A percentile compares a stretch with the other conserved stretches of the same genome.
phyloP scores from a whole-genome alignment of 805 yeast species.

The Zygosaccharomyces lentus region DNA sequence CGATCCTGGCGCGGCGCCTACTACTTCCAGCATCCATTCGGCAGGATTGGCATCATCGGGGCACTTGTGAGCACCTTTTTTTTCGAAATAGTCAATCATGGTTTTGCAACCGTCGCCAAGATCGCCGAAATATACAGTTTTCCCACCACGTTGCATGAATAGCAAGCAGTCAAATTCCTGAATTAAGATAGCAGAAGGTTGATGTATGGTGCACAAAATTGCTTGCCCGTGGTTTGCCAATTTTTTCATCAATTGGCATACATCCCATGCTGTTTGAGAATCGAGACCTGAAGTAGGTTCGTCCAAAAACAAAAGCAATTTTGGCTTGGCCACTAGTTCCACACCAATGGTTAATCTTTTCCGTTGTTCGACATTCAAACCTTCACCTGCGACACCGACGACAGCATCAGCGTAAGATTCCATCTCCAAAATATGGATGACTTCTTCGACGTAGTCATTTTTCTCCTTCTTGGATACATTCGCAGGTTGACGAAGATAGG shows the following conservation, averaged over 20 bases:
- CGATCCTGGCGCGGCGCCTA: conserved; percentile 80
- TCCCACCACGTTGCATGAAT: conserved; percentile 66
- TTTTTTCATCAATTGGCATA: conserved; percentile 56
- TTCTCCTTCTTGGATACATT: conserved; percentile 51
- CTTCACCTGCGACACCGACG: conserved; percentile 73
- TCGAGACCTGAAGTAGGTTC: conserved; percentile 70
- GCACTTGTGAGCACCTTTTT: conserved; percentile 60
- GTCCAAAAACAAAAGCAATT: conserved; percentile 55
- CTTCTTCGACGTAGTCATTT: conserved; percentile 60
- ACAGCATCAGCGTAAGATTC: conserved; percentile 61
- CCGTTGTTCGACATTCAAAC: conserved; percentile 58
- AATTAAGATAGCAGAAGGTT: conserved; percentile 76
- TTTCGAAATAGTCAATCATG: conserved; percentile 62
- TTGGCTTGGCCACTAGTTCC: conserved; percentile 63
- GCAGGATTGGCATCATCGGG: conserved; percentile 75
- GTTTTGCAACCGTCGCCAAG: conserved; percentile 52
- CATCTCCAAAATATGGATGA: conserved; percentile 62
- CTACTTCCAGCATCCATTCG: conserved; percentile 87
- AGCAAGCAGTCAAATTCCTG: conserved; percentile 74
- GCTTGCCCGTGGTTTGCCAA: conserved; percentile 60
- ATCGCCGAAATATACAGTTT: conserved; percentile 73
- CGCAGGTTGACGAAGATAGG: conserved; percentile 61
- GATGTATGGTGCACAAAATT: conserved; percentile 73
- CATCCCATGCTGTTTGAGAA: conserved; percentile 66
- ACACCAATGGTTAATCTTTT: conserved; percentile 63